Conservation (phyloP, 192 early-diverging fungal species). For the Coemansia sp. region DNA sequence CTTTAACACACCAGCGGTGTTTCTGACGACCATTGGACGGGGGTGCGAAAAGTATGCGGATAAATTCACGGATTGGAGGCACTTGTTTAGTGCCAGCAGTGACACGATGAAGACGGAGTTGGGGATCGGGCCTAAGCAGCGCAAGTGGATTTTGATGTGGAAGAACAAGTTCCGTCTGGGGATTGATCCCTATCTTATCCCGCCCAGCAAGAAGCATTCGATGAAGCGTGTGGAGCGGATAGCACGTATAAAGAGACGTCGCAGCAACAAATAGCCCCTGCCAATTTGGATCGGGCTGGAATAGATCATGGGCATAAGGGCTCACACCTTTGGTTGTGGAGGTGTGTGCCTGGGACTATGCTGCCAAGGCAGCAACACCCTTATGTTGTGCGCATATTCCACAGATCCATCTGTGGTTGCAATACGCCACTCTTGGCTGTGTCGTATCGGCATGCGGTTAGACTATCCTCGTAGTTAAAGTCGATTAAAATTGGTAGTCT, state of each 20-base stretch:
- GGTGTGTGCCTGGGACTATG: too few species aligned
- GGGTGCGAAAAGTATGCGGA: conserved; percentile 48
- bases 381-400: too few species aligned
- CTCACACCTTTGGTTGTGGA: too few species aligned
- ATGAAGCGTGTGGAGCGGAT: conserved; percentile 40
- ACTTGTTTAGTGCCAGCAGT: conserved; percentile 53
- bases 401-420: too few species aligned
- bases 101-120: conserved; percentile 53
- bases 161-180: conserved; percentile 52
- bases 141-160: conserved; percentile 59
- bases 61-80: conserved; percentile 54
- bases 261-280: background rate
- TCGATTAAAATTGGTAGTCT: too few species aligned
- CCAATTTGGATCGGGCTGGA: background rate
- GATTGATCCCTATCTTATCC: conserved; percentile 51
- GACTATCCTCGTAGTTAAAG: too few species aligned
- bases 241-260: conserved; percentile 41
- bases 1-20: conserved; percentile 18
- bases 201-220: conserved; percentile 46
- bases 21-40: conserved; percentile 47
- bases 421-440: too few species aligned
- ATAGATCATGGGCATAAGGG: too few species aligned
- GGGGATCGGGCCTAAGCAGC: conserved; percentile 55
- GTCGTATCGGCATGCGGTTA: too few species aligned
- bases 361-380: too few species aligned